Evolutionary conservation across 75 land plant species (phyloP).

Genomic region (Selaginella tamariscina): DNA sequence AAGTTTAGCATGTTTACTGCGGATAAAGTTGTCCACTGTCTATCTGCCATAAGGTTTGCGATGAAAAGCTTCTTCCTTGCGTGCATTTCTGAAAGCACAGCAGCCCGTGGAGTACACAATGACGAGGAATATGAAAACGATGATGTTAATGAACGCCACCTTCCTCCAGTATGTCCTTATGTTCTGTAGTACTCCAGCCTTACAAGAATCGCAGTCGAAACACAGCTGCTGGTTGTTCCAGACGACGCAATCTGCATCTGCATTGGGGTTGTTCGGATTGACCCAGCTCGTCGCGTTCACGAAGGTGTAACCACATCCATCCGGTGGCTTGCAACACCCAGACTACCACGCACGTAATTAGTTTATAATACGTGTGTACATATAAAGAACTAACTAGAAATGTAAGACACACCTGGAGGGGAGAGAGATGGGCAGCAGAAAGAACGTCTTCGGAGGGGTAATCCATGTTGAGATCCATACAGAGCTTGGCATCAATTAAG

Average conservation of each 20-base stretch:
- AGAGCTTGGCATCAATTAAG: slow-evolving; percentile 24
- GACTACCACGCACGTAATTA: slow-evolving; percentile 36
- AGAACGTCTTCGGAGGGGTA: not conserved
- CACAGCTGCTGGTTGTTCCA: slow-evolving; percentile 70
- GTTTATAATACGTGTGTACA: not conserved
- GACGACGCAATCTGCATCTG: slow-evolving; percentile 38
- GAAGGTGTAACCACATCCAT: slow-evolving; percentile 48
- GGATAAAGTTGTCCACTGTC: too few relatives aligned
- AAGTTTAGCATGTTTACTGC: too few relatives aligned
- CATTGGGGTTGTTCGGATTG: slow-evolving; percentile 14
- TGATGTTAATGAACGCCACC: slow-evolving; percentile 71
- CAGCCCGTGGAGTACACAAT: slow-evolving; percentile 58
- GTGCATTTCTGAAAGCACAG: slow-evolving; percentile 66
- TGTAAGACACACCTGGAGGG: not conserved
- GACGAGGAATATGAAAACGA: slow-evolving; percentile 54
- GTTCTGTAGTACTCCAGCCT: slow-evolving; percentile 77
- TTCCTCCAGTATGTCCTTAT: slow-evolving; percentile 81
- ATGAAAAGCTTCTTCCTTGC: too few relatives aligned
- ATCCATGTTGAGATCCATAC: slow-evolving; percentile 5
- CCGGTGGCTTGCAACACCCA: slow-evolving; percentile 85
- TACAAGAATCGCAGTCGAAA: slow-evolving; percentile 68
- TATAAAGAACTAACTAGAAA: too few relatives aligned
- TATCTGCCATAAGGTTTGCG: too few relatives aligned
- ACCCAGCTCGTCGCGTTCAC: slow-evolving; percentile 49
- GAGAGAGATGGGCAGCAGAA: not conserved